Conservation (phyloP, 306 rosid genomes). For the Clitoria ternatea region DNA sequence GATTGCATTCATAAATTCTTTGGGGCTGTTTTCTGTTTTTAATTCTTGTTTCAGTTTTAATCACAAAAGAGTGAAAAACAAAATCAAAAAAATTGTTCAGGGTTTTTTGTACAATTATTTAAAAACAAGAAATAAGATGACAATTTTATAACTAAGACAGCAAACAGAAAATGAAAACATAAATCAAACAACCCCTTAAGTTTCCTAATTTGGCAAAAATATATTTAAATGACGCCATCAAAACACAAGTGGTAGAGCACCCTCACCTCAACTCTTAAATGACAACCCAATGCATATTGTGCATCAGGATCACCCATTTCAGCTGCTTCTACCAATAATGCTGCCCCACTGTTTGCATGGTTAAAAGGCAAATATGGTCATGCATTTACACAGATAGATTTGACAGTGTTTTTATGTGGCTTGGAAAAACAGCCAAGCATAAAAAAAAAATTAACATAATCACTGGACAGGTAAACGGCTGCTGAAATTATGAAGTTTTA, state of each 20-base stretch:
- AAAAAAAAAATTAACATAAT: not conserved
- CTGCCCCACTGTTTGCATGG: constrained; percentile 59
- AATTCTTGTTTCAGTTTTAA: too few relatives aligned
- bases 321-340: constrained; percentile 84
- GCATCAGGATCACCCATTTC: constrained; percentile 84
- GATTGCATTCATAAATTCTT: not conserved
- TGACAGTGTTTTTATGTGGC: not conserved
- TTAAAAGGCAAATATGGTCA: constrained; percentile 3
- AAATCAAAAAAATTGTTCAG: too few relatives aligned
- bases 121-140: too few relatives aligned
- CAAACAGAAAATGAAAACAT: too few relatives aligned
- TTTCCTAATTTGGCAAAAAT: not conserved
- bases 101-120: too few relatives aligned
- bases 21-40: too few relatives aligned
- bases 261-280: constrained; percentile 70
- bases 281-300: constrained; percentile 79
- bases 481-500: too few relatives aligned
- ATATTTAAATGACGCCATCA: not conserved
- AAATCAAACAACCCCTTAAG: too few relatives aligned
- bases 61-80: too few relatives aligned
- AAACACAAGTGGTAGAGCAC: not conserved
- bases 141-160: too few relatives aligned
- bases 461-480: not conserved
- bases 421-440: not conserved
- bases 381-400: not conserved